Evolutionary conservation across 768 basidiomycete genomes (phyloP).

Genomic region (Collybia mongolica): DNA sequence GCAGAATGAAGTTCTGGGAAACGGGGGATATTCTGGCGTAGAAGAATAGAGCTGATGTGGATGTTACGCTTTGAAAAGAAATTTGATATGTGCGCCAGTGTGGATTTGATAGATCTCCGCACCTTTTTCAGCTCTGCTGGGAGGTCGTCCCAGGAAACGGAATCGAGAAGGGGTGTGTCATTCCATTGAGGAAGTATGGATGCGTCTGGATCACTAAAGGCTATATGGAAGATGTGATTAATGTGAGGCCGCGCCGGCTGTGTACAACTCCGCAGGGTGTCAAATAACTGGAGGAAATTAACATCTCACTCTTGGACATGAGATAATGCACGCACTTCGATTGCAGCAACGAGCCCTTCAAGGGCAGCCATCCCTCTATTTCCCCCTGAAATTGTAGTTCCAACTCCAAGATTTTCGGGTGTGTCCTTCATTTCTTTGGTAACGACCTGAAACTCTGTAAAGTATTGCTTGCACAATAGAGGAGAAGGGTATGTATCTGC

Average conservation of each 20-base stretch:
- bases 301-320: neutral
- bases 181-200: slow-evolving; percentile 59
- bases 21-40: slow-evolving; percentile 40
- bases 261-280: slow-evolving; percentile 28
- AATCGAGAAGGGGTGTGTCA: slow-evolving; percentile 41
- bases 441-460: slow-evolving; percentile 39
- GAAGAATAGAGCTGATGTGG: slow-evolving; percentile 48
- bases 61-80: slow-evolving; percentile 51
- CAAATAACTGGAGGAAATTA: slow-evolving; percentile 33
- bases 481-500: slow-evolving; percentile 56
- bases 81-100: neutral
- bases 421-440: slow-evolving; percentile 47
- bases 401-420: slow-evolving; percentile 50
- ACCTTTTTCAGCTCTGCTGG: slow-evolving; percentile 65
- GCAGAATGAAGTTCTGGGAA: slow-evolving; percentile 50
- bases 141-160: slow-evolving; percentile 57
- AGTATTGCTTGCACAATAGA: slow-evolving; percentile 57
- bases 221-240: slow-evolving; percentile 60
- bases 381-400: slow-evolving; percentile 48
- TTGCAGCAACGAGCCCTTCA: slow-evolving; percentile 67
- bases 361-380: slow-evolving; percentile 62
- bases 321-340: slow-evolving; percentile 49
- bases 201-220: slow-evolving; percentile 54
- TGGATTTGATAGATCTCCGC: slow-evolving; percentile 1
- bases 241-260: slow-evolving; percentile 17